Conservation (phyloP, 129 eudicot genomes). For the Tanacetum coccineum region DNA sequence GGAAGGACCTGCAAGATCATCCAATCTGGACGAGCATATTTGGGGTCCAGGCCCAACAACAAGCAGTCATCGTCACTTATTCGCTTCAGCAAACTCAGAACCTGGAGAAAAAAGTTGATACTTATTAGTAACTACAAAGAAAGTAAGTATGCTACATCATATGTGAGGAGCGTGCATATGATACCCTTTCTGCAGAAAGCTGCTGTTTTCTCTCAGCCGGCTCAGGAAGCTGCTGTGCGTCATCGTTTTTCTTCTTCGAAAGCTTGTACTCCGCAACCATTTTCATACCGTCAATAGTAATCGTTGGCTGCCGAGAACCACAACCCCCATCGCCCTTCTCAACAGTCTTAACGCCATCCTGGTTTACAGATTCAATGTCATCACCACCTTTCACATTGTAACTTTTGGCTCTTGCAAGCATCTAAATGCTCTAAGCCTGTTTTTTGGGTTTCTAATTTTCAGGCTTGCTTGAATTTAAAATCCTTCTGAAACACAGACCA, state of each 20-base stretch:
- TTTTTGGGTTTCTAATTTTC: constrained; percentile 83
- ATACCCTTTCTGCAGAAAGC: constrained; percentile 88
- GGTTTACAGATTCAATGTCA: constrained; percentile 67
- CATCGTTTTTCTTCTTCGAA: too few relatives aligned
- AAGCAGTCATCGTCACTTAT: too few relatives aligned
- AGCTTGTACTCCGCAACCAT: constrained; percentile 91
- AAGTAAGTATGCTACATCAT: too few relatives aligned
- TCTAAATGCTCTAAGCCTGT: constrained; percentile 83
- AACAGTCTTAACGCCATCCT: constrained; percentile 50
- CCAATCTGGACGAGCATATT: too few relatives aligned
- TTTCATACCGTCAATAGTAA: constrained; percentile 89
- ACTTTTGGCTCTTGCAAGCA: constrained; percentile 77
- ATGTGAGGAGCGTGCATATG: not conserved
- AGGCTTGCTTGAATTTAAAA: constrained; percentile 89
- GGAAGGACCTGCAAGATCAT: too few relatives aligned
- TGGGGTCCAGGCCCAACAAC: too few relatives aligned
- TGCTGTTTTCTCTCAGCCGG: constrained; percentile 86
- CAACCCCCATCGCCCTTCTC: constrained; percentile 87
- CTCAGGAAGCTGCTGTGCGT: too few relatives aligned
- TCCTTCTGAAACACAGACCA: constrained; percentile 49
- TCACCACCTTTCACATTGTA: constrained; percentile 98
- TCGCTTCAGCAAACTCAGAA: too few relatives aligned
- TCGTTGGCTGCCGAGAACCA: constrained; percentile 94
- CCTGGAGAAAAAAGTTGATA: too few relatives aligned
- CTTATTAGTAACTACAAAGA: too few relatives aligned